A percentile compares a stretch with the other conserved stretches of the same genome.
These are phyloP conservation scores for Suillus fuscotomentosus DNA, from an alignment of 768 basidiomycete species.

Conservation along the genomic window DNA sequence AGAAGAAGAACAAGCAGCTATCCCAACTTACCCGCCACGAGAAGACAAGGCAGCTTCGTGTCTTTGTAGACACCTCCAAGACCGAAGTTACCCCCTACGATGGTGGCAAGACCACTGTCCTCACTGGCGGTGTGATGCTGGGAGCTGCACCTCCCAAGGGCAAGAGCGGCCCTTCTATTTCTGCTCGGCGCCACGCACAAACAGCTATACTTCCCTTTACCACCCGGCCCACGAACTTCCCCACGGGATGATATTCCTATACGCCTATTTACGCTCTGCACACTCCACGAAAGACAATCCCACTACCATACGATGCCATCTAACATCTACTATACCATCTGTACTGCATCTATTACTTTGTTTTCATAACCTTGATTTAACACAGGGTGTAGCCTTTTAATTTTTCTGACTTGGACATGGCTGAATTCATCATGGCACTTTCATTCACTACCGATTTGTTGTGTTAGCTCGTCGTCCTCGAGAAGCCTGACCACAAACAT, in stretches of 20 bases:
- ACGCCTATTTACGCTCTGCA: conserved; percentile 21
- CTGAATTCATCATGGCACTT: conserved; percentile 1
- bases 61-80: conserved; percentile 73
- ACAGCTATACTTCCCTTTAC: conserved; percentile 4
- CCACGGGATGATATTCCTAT: conserved; percentile 9
- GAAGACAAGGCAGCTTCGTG: conserved; percentile 62
- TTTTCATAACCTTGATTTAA: conserved; percentile 15
- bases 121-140: conserved; percentile 88
- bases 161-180: conserved; percentile 24
- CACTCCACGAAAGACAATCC: conserved; percentile 21
- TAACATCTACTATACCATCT: conserved; percentile 29
- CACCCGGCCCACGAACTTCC: background rate
- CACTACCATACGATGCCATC: conserved; percentile 32
- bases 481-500: background rate
- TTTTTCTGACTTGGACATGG: background rate
- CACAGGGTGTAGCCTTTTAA: conserved; percentile 23
- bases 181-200: conserved; percentile 56
- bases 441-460: conserved; percentile 12
- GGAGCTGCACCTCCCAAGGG: conserved; percentile 41
- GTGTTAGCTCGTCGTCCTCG: background rate
- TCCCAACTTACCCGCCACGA: conserved; percentile 66
- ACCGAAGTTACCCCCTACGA: conserved; percentile 83
- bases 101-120: conserved; percentile 84
- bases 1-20: conserved; percentile 39
- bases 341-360: conserved; percentile 21